phyloP scores from a whole-genome alignment of 306 rosid genomes.

The Abrus precatorius region DNA sequence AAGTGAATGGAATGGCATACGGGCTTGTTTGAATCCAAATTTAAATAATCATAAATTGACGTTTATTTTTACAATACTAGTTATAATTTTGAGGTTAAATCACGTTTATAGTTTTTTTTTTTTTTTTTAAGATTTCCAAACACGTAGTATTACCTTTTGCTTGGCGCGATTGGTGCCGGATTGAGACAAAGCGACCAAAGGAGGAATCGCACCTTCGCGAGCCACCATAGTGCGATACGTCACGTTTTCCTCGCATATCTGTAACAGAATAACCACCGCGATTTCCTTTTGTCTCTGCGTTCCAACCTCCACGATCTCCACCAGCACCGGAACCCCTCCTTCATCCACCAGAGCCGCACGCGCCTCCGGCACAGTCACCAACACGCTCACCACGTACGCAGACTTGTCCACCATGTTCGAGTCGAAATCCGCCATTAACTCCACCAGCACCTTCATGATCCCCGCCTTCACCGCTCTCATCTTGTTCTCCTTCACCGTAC shows the following conservation, averaged over 20 bases:
- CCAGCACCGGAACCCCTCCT: constrained; percentile 91
- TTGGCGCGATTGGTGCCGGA: constrained; percentile 97
- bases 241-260: constrained; percentile 79
- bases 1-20: not conserved
- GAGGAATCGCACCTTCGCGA: constrained; percentile 98
- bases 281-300: constrained; percentile 92
- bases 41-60: no score
- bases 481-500: constrained; percentile 86
- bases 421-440: constrained; percentile 89
- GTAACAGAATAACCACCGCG: constrained; percentile 73
- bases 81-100: no score
- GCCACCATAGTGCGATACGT: constrained; percentile 79
- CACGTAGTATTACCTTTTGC: constrained; percentile 71
- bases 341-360: constrained; percentile 82
- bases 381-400: constrained; percentile 82
- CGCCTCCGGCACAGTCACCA: constrained; percentile 79
- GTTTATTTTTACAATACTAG: no score
- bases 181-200: constrained; percentile 86
- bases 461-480: constrained; percentile 82
- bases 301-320: constrained; percentile 92
- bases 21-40: no score
- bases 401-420: constrained; percentile 97
- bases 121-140: no score
- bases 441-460: constrained; percentile 87
- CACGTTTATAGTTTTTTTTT: no score